phyloP scores from a whole-genome alignment of 78 protist genomes.

The Emiliania huxleyi region DNA sequence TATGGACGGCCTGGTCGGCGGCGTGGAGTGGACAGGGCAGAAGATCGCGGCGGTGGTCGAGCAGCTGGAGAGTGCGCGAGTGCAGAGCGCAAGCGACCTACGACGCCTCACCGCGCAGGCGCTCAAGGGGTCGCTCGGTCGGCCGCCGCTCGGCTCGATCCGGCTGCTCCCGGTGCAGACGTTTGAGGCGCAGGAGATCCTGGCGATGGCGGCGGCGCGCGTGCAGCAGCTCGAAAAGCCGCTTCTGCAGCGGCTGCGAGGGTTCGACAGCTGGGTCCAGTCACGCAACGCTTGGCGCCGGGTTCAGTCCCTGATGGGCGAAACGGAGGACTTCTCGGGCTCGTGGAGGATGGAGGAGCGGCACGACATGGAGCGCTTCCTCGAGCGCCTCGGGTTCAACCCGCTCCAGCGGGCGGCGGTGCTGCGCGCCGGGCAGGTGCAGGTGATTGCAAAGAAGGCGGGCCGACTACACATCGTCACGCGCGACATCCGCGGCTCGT shows the following conservation, averaged over 20 bases:
- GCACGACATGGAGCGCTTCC: neutral
- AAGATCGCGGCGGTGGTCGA: no score
- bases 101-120: neutral
- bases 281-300: neutral
- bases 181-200: neutral
- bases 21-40: no score
- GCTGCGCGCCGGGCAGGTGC: neutral
- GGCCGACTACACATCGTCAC: neutral
- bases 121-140: neutral
- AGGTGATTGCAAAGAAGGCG: neutral
- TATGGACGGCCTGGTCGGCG: no score
- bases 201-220: neutral
- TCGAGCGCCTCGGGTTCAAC: neutral
- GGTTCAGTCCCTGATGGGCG: neutral
- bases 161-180: neutral
- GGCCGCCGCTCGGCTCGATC: neutral
- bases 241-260: neutral
- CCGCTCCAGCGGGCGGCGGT: neutral
- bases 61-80: no score
- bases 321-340: neutral
- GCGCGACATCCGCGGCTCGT: neutral
- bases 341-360: neutral
- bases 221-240: neutral
- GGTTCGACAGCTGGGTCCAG: neutral
- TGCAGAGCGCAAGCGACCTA: no score